Evolutionary conservation across 2,329 filamentous ascomycete species (phyloP).

Genomic region (Acrodontium crateriforme): DNA sequence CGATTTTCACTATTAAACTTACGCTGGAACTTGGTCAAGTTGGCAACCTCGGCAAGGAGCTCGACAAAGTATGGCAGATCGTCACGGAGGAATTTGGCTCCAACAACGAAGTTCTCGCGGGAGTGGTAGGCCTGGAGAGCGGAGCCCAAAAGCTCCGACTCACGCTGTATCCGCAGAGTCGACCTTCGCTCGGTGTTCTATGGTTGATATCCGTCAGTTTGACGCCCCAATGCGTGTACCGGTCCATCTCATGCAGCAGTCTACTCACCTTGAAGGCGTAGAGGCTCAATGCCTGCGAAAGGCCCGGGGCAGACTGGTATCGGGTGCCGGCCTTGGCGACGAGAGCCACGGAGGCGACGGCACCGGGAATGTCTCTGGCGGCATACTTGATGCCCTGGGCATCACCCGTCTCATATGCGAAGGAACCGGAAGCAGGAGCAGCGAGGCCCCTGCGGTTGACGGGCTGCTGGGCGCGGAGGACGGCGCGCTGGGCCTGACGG

Average conservation of each 20-base stretch:
- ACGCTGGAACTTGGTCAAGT: constrained; percentile 72
- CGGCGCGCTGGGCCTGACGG: constrained; percentile 49
- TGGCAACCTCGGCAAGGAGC: constrained; percentile 81
- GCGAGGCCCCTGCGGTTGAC: constrained; percentile 48
- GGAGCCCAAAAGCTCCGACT: constrained; percentile 87
- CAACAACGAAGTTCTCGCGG: constrained; percentile 81
- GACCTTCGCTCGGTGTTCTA: constrained; percentile 80
- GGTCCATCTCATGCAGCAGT: neutral
- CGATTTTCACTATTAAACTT: constrained; percentile 14
- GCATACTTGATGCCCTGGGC: constrained; percentile 83
- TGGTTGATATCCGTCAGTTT: constrained; percentile 7
- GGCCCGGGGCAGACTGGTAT: constrained; percentile 78
- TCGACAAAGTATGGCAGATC: constrained; percentile 97
- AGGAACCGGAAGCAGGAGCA: constrained; percentile 56
- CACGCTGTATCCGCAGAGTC: constrained; percentile 81
- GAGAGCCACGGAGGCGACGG: constrained; percentile 79
- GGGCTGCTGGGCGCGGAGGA: constrained; percentile 44
- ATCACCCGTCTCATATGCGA: constrained; percentile 79
- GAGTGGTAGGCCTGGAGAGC: constrained; percentile 80
- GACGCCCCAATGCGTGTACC: constrained; percentile 2
- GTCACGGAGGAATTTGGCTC: constrained; percentile 88
- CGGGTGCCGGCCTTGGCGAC: constrained; percentile 90
- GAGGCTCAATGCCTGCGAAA: constrained; percentile 79
- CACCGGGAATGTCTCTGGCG: constrained; percentile 74
- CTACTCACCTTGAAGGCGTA: constrained; percentile 85